These are phyloP conservation scores for Russula sp. DNA, from an alignment of 768 basidiomycete species.

Conservation along the genomic window DNA sequence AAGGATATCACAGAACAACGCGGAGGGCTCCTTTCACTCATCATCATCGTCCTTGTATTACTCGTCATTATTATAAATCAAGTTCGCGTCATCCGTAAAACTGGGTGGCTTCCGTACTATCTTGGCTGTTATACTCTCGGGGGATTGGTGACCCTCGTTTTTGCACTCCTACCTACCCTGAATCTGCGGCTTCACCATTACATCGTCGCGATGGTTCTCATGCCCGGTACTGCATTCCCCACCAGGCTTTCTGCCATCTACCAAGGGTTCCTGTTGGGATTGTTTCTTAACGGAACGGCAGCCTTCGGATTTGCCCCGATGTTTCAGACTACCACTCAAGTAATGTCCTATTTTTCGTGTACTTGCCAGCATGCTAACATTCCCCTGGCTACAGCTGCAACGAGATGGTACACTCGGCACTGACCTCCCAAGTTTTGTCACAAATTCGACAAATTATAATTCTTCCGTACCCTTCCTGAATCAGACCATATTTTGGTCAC, in stretches of 20 bases:
- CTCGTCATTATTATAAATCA: conserved; percentile 63
- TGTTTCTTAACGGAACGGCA: conserved; percentile 75
- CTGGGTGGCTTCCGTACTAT: conserved; percentile 78
- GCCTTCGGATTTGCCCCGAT: conserved; percentile 79
- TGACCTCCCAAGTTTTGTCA: conserved; percentile 62
- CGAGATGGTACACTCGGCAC: conserved; percentile 69
- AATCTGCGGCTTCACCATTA: conserved; percentile 78
- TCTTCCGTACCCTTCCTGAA: conserved; percentile 41
- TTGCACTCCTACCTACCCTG: conserved; percentile 64
- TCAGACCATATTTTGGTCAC: conserved; percentile 54
- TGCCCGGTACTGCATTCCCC: conserved; percentile 76
- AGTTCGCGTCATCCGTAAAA: conserved; percentile 74
- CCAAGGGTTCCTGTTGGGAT: conserved; percentile 75
- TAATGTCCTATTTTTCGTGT: conserved; percentile 31
- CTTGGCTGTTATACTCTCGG: conserved; percentile 66
- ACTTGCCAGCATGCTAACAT: conserved; percentile 2
- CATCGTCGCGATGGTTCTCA: conserved; percentile 63
- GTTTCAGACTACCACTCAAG: conserved; percentile 66
- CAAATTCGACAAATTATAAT: conserved; percentile 67
- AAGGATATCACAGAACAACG: conserved; percentile 58
- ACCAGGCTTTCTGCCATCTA: conserved; percentile 74
- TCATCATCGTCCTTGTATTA: conserved; percentile 61
- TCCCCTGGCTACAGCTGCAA: conserved; percentile 45
- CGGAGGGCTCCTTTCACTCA: conserved; percentile 61
- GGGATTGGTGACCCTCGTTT: conserved; percentile 56